These are phyloP conservation scores for Pseudocercospora vitis DNA, from an alignment of 2,329 filamentous ascomycete species.

Conservation along the genomic window DNA sequence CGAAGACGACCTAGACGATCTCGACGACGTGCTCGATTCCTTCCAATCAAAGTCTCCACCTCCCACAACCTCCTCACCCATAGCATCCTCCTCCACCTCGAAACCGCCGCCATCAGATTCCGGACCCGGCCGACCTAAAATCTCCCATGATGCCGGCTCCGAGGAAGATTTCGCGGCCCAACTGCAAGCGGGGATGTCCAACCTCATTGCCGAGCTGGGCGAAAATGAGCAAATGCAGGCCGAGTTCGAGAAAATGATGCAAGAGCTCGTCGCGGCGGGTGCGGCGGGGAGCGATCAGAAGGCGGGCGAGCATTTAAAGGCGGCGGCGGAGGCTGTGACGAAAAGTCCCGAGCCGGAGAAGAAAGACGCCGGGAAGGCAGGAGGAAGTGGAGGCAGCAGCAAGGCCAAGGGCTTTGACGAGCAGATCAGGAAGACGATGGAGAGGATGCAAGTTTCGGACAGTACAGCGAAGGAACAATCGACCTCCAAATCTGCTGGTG, in stretches of 20 bases:
- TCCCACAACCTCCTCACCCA: slow-evolving; percentile 26
- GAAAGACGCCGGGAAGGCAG: slow-evolving; percentile 21
- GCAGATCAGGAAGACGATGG: slow-evolving; percentile 90
- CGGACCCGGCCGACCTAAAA: slow-evolving; percentile 40
- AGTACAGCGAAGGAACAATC: slow-evolving; percentile 83
- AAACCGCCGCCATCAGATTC: too few species aligned
- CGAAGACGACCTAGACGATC: slow-evolving; percentile 85
- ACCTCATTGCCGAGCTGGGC: slow-evolving; percentile 71
- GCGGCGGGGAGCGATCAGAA: slow-evolving; percentile 38
- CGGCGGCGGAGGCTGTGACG: slow-evolving; percentile 36
- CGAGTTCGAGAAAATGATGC: slow-evolving; percentile 63
- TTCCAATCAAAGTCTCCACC: slow-evolving; percentile 57
- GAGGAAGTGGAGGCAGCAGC: slow-evolving; percentile 15
- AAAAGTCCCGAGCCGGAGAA: slow-evolving; percentile 22
- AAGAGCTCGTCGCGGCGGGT: slow-evolving; percentile 55
- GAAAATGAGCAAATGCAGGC: slow-evolving; percentile 65
- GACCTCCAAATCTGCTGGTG: slow-evolving; percentile 57
- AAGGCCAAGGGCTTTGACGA: slow-evolving; percentile 72
- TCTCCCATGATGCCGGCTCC: slow-evolving; percentile 32
- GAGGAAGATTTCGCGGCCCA: slow-evolving; percentile 76
- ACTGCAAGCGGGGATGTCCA: slow-evolving; percentile 86
- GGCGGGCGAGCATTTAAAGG: slow-evolving; percentile 35
- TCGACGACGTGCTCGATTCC: slow-evolving; percentile 93
- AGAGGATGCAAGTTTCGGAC: slow-evolving; percentile 88
- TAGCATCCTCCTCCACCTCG: too few species aligned